Percentiles rank a stretch among this genome's conserved stretches.
phyloP scores from a whole-genome alignment of 2,329 filamentous ascomycete genomes.

The Penicillium sp. region DNA sequence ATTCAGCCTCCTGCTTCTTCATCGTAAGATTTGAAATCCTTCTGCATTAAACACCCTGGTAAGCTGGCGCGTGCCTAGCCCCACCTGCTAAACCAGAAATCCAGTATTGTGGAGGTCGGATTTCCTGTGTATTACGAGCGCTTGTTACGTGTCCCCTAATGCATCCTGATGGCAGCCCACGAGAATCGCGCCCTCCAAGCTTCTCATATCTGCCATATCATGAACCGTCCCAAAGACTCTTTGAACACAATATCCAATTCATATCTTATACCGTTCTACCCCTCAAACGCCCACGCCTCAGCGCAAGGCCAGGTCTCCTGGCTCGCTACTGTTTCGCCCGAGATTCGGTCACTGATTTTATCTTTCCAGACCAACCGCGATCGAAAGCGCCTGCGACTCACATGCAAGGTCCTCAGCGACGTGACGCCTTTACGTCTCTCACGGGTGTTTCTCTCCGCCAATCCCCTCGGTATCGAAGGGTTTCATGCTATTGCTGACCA shows the following conservation, averaged over 20 bases:
- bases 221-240: too few relatives aligned
- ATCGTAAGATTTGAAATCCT: too few relatives aligned
- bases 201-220: too few relatives aligned
- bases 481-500: conserved; percentile 43
- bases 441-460: conserved; percentile 48
- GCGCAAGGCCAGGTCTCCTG: neutral
- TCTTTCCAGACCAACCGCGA: conserved; percentile 22
- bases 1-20: too few relatives aligned
- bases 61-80: too few relatives aligned
- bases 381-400: conserved; percentile 32
- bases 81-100: neutral
- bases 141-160: neutral
- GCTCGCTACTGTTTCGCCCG: neutral
- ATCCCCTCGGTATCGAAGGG: conserved; percentile 44
- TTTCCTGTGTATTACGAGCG: neutral
- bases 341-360: neutral
- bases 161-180: too few relatives aligned
- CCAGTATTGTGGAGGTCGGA: neutral
- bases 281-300: neutral
- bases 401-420: conserved; percentile 20
- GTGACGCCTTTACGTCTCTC: conserved; percentile 32
- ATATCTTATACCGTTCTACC: neutral
- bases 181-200: too few relatives aligned
- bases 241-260: neutral
- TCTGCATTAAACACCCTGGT: too few relatives aligned